Evolutionary conservation across 2,329 filamentous ascomycete genomes (phyloP), one percentile per base, ranked within the genome.

Genomic region (Nigrospora osmanthi): DNA sequence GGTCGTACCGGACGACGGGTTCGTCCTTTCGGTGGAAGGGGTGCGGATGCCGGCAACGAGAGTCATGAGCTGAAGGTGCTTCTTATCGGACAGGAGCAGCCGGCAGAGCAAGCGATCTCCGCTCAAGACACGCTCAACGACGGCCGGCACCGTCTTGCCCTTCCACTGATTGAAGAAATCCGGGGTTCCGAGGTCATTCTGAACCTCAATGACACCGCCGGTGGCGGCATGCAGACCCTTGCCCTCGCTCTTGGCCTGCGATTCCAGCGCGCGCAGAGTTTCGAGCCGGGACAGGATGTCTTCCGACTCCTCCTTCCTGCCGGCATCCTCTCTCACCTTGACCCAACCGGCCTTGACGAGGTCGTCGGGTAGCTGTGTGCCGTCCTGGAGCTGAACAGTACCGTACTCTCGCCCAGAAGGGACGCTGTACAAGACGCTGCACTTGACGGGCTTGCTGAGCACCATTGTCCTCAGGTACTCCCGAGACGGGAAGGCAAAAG

Each of bases 311-410:
- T 96, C 90, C 61, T 91, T 93, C 53, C 85, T 84, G 49, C 89
- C 90, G 47, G 91, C 90, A 65, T 98, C 93, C 58, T 98, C 93
- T 52, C 93, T 83, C 48, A 98, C 78, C 69, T 93, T 95, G 51
- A 89, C 71, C 89, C 90, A 96, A 53, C 93, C 93, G 57, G 89
- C 87, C 60, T 88, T 83, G 52, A 97, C 81, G 47, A 86, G 77
- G 50, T 87, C 80, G 52, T 97, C 89, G 15, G 93, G 90, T 42
- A 98, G 67, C 45, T 80, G 72, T 31, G 80, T 80, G 41, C 89
- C 89, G 57, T 88, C 85, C 50, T 85, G 81, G 43, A 96, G 74
- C 51, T 80, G 78, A 49, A 89, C 83, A 51, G 81, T 77, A 52
- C 91, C 93, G 61, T 96, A 98, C 61, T 98, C 91, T 54, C 89